These are phyloP conservation scores for Heterobasidion occidentale DNA, from an alignment of 1,284 basidiomycete genomes.

Conservation along the genomic window DNA sequence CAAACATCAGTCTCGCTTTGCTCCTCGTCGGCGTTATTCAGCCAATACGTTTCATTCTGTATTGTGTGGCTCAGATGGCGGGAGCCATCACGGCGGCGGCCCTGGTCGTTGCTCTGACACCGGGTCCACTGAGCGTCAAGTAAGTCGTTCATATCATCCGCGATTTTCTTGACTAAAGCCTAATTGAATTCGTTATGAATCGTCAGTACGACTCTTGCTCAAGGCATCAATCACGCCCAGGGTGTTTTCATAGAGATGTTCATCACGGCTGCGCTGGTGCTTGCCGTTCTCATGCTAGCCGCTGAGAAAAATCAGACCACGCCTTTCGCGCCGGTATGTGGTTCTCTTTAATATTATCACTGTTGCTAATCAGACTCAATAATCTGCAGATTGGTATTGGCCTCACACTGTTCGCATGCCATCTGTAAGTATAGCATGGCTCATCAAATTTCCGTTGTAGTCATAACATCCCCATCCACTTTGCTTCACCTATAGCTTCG, in stretches of 20 bases:
- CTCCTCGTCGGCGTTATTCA: conserved; percentile 51
- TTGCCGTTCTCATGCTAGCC: conserved; percentile 61
- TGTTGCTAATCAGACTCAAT: not conserved
- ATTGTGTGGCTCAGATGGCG: conserved; percentile 52
- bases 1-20: conserved; percentile 58
- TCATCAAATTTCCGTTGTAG: not conserved
- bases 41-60: conserved; percentile 55
- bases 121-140: conserved; percentile 51
- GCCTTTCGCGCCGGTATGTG: conserved; percentile 57
- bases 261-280: conserved; percentile 49
- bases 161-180: not conserved
- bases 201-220: conserved; percentile 35
- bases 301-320: conserved; percentile 64
- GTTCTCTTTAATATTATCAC: not conserved
- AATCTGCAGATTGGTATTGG: conserved; percentile 54
- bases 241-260: conserved; percentile 73
- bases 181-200: not conserved
- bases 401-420: conserved; percentile 58
- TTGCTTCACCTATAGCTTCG: conserved; percentile 17
- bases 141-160: conserved; percentile 19
- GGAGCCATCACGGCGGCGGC: conserved; percentile 60
- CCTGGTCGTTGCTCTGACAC: conserved; percentile 52
- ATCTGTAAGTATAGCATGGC: conserved; percentile 40
- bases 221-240: conserved; percentile 40
- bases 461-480: not conserved